Percentiles rank a stretch among this genome's conserved stretches.
phyloP scores from a whole-genome alignment of 768 basidiomycete species.

The Leccinum obscurum region DNA sequence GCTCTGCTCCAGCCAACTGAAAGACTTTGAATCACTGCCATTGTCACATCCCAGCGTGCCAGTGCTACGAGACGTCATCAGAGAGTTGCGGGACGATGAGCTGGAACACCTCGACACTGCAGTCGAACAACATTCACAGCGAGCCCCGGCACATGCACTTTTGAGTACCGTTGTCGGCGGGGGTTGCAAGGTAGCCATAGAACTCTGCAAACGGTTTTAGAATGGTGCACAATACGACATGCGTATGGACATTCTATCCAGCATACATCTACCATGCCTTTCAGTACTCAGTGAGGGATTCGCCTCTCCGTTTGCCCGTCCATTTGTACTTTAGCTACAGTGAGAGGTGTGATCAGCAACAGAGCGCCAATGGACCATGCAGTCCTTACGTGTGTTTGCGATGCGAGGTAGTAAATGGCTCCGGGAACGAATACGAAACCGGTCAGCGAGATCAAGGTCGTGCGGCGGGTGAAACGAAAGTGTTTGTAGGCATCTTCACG shows the following conservation, averaged over 20 bases:
- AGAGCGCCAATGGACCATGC: conserved; percentile 26
- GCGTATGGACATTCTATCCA: conserved; percentile 4
- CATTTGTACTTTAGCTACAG: conserved; percentile 54
- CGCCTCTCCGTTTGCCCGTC: conserved; percentile 50
- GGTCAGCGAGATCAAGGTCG: conserved; percentile 58
- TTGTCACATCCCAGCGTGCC: conserved; percentile 76
- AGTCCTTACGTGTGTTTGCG: conserved; percentile 36
- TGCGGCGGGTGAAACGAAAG: conserved; percentile 76
- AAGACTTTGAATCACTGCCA: conserved; percentile 63
- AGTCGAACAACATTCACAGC: conserved; percentile 82
- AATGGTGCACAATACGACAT: not conserved
- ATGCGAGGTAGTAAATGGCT: conserved; percentile 47
- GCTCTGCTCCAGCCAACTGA: conserved; percentile 64
- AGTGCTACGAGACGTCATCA: conserved; percentile 67
- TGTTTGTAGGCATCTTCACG: conserved; percentile 82
- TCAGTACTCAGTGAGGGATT: conserved; percentile 38
- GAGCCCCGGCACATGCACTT: conserved; percentile 88
- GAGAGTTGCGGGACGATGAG: conserved; percentile 92
- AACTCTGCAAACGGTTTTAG: conserved; percentile 81
- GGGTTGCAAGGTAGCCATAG: conserved; percentile 90
- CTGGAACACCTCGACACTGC: conserved; percentile 92
- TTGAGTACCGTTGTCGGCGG: conserved; percentile 81
- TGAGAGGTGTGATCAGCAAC: conserved; percentile 5
- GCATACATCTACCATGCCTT: not conserved
- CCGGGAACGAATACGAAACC: conserved; percentile 69